A percentile compares a stretch with the other conserved stretches of the same genome.
phyloP scores from a whole-genome alignment of 73 alveolate species.

The Paramecium sexaurelia region DNA sequence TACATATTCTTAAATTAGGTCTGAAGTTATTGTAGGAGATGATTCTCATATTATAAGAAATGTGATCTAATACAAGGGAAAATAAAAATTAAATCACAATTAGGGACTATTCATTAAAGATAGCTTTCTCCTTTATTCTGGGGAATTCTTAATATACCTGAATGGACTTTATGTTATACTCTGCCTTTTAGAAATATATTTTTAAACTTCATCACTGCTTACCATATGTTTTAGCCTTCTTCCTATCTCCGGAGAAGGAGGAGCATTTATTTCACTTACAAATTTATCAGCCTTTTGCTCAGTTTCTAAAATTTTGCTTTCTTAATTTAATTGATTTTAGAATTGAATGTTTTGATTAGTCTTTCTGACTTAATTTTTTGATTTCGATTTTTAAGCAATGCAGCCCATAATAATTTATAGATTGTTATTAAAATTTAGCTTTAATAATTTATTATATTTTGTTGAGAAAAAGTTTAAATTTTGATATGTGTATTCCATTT shows the following conservation, averaged over 20 bases:
- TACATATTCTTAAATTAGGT: not conserved
- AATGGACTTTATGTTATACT: conserved; percentile 1
- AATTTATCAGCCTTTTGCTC: not conserved
- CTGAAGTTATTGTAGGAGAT: not conserved
- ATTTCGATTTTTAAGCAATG: not conserved
- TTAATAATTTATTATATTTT: not conserved
- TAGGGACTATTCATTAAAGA: not conserved
- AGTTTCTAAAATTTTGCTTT: not conserved
- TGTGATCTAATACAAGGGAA: not conserved
- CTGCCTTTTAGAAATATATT: not conserved
- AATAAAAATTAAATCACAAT: not conserved
- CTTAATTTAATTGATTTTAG: not conserved
- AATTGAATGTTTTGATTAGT: not conserved
- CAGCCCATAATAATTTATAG: not conserved
- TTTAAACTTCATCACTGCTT: conserved; percentile 14
- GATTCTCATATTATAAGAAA: not conserved
- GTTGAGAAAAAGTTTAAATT: not conserved
- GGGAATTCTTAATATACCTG: not conserved
- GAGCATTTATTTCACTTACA: not conserved
- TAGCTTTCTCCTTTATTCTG: conserved; percentile 10
- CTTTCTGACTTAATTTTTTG: not conserved
- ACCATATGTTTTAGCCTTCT: not conserved
- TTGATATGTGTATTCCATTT: too few relatives aligned
- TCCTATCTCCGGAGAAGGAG: not conserved
- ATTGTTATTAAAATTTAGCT: not conserved